Base-by-base conservation (phyloP, 345 rosid species). In the Camelina hispida region DNA sequence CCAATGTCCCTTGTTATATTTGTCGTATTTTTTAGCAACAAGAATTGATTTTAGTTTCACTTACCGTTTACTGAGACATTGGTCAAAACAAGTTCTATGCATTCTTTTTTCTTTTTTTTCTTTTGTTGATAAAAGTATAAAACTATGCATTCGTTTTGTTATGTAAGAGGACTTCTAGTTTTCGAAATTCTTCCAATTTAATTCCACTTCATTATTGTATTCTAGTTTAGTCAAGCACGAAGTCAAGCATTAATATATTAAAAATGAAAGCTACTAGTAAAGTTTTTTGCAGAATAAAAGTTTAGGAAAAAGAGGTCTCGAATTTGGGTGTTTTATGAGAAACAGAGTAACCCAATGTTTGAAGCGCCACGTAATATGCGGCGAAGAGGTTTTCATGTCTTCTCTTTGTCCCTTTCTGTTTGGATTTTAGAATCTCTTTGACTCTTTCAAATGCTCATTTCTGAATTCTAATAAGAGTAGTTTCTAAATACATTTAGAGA, bases 231-330 rank as follows among this genome's bases (percentile, higher is more conserved):
- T 40, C 32, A 59, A 50, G 9, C 42, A 51, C 18, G 37, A 71
- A 71, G 77, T 78, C 72, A 72, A 72, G 77, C 43, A 65, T 40
- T n/a, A 32, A 50, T 51, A 25, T 17, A 77, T 12, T 10, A 46
- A 57, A 56, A 48, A 40, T 4, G 34, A 4, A 71, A 30, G 7
- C 22, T 8, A 4, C n/a, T n/a, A 20, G 5, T 28, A 28, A 28
- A 34, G 14, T 1, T 2, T 15, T 3, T 44, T 47, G 37, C 18
- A 34, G 4, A 8, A 28, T 48, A 17, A 35, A n/a, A n/a, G 12
- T 63, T 70, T 35, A 70, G 76, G 80, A 77, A 77, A 77, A 77
- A 77, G 80, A 77, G 80, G 75, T 70, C 80, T 77, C 80, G 77
- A 78, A 78, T 71, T 72, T 78, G 81, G 77, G 72, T 78, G 77